Conservation (phyloP, 75 land plant genomes). For the Cunninghamia lanceolata region DNA sequence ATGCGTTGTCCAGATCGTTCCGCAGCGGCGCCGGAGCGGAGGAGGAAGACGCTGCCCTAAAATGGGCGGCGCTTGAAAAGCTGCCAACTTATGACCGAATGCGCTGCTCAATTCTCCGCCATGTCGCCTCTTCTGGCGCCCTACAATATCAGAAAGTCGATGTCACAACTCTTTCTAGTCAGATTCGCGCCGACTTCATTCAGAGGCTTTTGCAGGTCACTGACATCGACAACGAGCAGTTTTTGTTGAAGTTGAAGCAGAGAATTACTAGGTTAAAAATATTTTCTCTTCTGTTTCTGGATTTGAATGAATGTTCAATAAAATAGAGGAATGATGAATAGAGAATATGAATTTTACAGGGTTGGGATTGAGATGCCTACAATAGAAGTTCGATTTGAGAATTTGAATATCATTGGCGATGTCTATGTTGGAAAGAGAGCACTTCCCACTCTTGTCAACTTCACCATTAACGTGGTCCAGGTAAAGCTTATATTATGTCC, state of each 20-base stretch:
- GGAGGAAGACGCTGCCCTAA: slow-evolving; percentile 63
- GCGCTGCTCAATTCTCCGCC: slow-evolving; percentile 41
- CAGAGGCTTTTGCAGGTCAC: slow-evolving; percentile 50
- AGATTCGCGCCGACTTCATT: slow-evolving; percentile 42
- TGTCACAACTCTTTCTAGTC: slow-evolving; percentile 42
- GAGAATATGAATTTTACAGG: slow-evolving; percentile 19
- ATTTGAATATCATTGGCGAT: slow-evolving; percentile 53
- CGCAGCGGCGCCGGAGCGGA: not conserved
- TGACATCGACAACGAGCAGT: slow-evolving; percentile 81
- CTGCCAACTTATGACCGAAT: slow-evolving; percentile 72
- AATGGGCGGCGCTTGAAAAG: slow-evolving; percentile 83
- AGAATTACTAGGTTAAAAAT: slow-evolving; percentile 55
- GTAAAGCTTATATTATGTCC: slow-evolving; percentile 15
- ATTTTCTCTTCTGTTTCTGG: not conserved
- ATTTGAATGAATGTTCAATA: not conserved
- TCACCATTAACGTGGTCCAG: slow-evolving; percentile 33
- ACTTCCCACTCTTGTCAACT: slow-evolving; percentile 63
- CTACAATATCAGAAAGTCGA: slow-evolving; percentile 42
- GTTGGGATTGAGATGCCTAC: slow-evolving; percentile 79
- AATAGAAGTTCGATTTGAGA: slow-evolving; percentile 76
- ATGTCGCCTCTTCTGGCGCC: slow-evolving; percentile 26
- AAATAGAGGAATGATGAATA: not conserved
- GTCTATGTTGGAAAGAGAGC: slow-evolving; percentile 61
- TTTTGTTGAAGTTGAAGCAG: slow-evolving; percentile 54
- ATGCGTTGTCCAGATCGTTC: not conserved